These are phyloP conservation scores for Puccinia polysora DNA, from an alignment of 1,284 basidiomycete genomes.

Conservation along the genomic window DNA sequence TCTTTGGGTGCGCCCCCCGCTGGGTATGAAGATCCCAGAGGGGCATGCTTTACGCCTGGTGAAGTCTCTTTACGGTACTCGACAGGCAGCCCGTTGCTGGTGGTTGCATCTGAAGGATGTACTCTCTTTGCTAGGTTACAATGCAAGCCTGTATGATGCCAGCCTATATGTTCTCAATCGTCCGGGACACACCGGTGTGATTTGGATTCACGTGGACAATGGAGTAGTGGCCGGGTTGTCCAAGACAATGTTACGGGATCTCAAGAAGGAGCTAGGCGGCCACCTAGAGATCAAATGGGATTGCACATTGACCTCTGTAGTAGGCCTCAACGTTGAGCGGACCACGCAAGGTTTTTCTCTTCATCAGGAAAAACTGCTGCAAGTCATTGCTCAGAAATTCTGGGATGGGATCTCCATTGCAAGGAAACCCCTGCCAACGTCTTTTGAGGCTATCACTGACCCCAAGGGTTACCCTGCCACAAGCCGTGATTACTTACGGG, in stretches of 20 bases:
- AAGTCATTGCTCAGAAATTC: too few relatives aligned
- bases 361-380: neutral
- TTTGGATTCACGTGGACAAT: slow-evolving; percentile 13
- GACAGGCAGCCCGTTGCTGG: neutral
- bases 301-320: neutral
- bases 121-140: neutral
- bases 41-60: neutral
- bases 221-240: neutral
- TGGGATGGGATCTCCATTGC: too few relatives aligned
- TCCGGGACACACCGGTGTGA: neutral
- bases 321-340: neutral
- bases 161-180: neutral
- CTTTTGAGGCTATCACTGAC: too few relatives aligned
- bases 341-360: neutral
- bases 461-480: too few relatives aligned
- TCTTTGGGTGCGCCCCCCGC: neutral
- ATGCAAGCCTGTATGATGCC: neutral
- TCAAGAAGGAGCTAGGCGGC: neutral
- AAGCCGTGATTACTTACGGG: too few relatives aligned
- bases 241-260: neutral
- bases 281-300: neutral
- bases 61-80: slow-evolving; percentile 1
- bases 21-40: neutral
- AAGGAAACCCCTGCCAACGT: too few relatives aligned
- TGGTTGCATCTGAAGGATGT: slow-evolving; percentile 2